A percentile compares a stretch with the other conserved stretches of the same genome.
Evolutionary conservation across 1,139 yeast genomes (phyloP).

Genomic region (Pneumocystis jirovecii): DNA sequence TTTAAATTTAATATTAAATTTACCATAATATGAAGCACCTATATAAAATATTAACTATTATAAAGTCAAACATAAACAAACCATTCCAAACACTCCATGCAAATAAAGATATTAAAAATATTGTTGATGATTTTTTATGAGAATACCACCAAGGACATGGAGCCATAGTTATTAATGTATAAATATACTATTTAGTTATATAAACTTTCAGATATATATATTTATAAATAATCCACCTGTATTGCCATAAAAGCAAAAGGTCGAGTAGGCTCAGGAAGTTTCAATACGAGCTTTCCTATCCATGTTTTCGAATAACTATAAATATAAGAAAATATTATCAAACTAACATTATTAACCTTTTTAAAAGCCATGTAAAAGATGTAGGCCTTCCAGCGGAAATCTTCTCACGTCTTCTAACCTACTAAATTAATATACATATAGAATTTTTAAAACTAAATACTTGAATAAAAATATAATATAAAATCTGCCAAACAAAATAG

Average conservation of each 20-base stretch:
- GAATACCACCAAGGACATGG: constrained; percentile 78
- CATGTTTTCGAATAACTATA: constrained; percentile 43
- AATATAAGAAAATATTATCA: not conserved
- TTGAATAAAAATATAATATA: constrained; percentile 85
- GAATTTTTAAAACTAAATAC: constrained; percentile 21
- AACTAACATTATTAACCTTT: constrained; percentile 26
- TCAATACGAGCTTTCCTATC: constrained; percentile 67
- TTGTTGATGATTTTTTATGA: constrained; percentile 49
- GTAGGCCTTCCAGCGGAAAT: constrained; percentile 78
- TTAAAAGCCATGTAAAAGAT: constrained; percentile 61
- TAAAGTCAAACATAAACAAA: constrained; percentile 59
- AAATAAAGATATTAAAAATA: constrained; percentile 57
- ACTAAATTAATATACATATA: not conserved
- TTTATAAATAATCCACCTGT: not conserved
- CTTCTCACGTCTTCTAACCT: constrained; percentile 46
- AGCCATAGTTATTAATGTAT: constrained; percentile 78
- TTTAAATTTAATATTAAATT: not conserved
- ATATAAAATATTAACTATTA: not conserved
- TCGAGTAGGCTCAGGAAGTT: constrained; percentile 72
- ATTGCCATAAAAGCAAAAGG: constrained; percentile 70
- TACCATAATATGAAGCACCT: not conserved
- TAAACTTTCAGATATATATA: not conserved
- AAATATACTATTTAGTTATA: constrained; percentile 45
- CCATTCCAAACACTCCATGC: constrained; percentile 78
- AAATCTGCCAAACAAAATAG: constrained; percentile 81